Base-by-base conservation (phyloP, 768 basidiomycete species). In the Agaricus sinodeliciosus region DNA sequence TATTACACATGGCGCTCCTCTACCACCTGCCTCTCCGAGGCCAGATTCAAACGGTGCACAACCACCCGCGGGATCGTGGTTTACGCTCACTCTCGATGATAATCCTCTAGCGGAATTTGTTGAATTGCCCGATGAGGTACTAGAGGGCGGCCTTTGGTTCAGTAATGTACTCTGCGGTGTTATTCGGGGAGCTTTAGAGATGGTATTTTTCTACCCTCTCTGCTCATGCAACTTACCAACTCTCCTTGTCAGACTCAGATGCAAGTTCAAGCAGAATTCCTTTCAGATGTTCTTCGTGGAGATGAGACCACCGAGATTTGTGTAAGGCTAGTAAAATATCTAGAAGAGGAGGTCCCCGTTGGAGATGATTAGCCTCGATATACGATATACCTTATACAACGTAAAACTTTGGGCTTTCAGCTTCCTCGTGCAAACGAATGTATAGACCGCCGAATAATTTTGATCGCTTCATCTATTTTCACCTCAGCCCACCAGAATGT, bases 51-150 rank as follows among this genome's bases (percentile, higher is more conserved):
- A 80, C 3, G 70, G 61, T 51, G 72, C 72, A 60, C 64, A 39
- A 66, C 67, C 31, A 8, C 31, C 45, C 60, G 71, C 71, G 1
- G 82, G 80, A 26, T 73, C 85, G 5, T 79, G 76, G 6, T 99
- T 98, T 67, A 83, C 81, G 6, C 74, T 99, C 46, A 87, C 85
- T 0, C 70, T 99, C 6, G 96, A 98, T 51, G 96, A 99, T 65
- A 99, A 99, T 64, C 96, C 96, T 0, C 66, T 99, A 54, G 84
- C 94, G 7, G 96, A 99, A 62, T 97, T 99, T 68, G 95, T 95
- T 19, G 96, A 98, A 64, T 76, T 99, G 18, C 95, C 96, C 0
- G 89, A 94, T 48, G 94, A 96, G 59, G 93, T 81, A 1, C 72
- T 94, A 25, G 90, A 95, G 63, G 92, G 92, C 15, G 94, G 93